These are phyloP conservation scores for Argentina anserina DNA, from an alignment of 306 rosid genomes.

Conservation along the genomic window DNA sequence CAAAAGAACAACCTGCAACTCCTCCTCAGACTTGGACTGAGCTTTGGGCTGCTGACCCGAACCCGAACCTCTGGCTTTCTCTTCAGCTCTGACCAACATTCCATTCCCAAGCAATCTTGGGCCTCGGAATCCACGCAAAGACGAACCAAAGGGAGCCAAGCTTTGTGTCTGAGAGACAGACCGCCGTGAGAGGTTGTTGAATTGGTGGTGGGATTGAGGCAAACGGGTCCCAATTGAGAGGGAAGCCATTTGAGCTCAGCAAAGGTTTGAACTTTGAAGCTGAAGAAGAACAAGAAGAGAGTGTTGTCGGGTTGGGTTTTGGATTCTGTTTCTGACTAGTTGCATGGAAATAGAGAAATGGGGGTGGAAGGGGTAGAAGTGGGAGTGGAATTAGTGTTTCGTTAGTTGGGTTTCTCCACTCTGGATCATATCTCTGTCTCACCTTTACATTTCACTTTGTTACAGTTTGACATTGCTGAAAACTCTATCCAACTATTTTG, in stretches of 20 bases:
- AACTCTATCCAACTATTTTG: slow-evolving; percentile 8
- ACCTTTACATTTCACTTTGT: neutral
- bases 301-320: neutral
- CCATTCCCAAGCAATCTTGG: slow-evolving; percentile 42
- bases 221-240: slow-evolving; percentile 50
- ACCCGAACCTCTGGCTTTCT: slow-evolving; percentile 44
- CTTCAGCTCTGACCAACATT: slow-evolving; percentile 70
- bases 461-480: neutral
- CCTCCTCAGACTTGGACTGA: slow-evolving; percentile 44
- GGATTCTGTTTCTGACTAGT: neutral
- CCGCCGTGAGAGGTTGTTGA: slow-evolving; percentile 26
- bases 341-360: slow-evolving; percentile 5
- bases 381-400: slow-evolving; percentile 3
- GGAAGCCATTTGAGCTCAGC: slow-evolving; percentile 46
- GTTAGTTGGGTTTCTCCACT: neutral
- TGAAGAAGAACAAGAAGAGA: neutral
- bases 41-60: slow-evolving; percentile 38
- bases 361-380: too few species aligned
- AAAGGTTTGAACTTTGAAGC: neutral
- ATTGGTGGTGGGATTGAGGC: slow-evolving; percentile 32
- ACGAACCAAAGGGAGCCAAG: slow-evolving; percentile 32
- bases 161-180: slow-evolving; percentile 29
- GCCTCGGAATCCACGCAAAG: slow-evolving; percentile 33
- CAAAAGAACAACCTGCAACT: slow-evolving; percentile 49
- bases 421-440: neutral